Evolutionary conservation across 2,329 filamentous ascomycete species (phyloP), one percentile per base, ranked within the genome.

Genomic region (Monosporascus sp.): DNA sequence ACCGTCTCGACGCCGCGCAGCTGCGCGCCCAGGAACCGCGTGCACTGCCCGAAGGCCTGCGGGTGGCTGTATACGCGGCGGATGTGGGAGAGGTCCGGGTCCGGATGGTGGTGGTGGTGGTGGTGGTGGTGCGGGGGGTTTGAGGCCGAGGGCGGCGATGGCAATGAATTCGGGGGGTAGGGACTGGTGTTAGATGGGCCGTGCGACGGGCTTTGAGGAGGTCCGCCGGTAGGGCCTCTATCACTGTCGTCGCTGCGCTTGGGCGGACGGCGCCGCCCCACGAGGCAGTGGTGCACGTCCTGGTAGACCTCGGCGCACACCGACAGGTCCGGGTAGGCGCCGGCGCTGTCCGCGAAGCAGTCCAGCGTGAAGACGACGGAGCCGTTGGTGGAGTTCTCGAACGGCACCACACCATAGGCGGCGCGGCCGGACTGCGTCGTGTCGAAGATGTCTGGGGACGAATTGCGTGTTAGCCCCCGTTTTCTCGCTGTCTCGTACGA

Each of bases 311-410:
- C 94, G 46, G 84, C 89, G 66, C 86, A 89, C 41, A 97, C 88
- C 48, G 80, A 78, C 46, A 97, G 79, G 65, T 89, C 83, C 11
- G 78, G 77, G 66, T 88, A 90, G 44, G 73, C 71, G 43, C 70
- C 72, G 40, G 82, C 74, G 26, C 88, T 78, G 72, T 96, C 91
- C 60, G 90, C 90, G 55, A 99, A 84, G 59, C 93, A 83, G 71
- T 97, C 92, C 24, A 97, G 81, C 0, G 92, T 96, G 70, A 91
- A 89, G 52, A 94, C 85, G 49, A 99, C 94, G 51, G 88, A 87
- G 65, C 94, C 94, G 71, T 97, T 96, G 67, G 90, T 93, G 41
- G 89, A 95, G 76, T 99, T 99, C 69, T 97, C 93, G 71, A 96
- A 92, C 7, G 94, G 94, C 2, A 97, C 88, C 35, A 97, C 88